These are phyloP conservation scores for Malassezia psittaci DNA, from an alignment of 1,284 basidiomycete genomes.

Conservation along the genomic window DNA sequence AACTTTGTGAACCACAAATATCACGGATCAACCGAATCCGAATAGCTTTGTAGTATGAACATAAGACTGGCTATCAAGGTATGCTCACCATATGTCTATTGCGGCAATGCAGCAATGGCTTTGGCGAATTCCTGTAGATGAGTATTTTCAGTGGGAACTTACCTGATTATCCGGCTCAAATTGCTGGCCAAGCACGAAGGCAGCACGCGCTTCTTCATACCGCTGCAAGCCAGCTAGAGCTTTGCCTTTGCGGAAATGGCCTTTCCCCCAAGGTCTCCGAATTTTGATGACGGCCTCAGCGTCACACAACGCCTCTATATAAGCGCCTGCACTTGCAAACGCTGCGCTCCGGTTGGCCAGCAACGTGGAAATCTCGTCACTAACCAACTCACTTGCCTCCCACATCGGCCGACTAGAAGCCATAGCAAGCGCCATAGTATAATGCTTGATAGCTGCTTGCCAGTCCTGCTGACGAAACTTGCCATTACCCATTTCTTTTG, in stretches of 20 bases:
- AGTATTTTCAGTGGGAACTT: neutral
- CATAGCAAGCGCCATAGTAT: conserved; percentile 70
- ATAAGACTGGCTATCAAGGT: neutral
- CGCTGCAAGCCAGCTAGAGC: conserved; percentile 68
- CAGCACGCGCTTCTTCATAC: conserved; percentile 68
- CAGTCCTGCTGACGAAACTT: conserved; percentile 51
- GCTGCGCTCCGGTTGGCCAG: conserved; percentile 85
- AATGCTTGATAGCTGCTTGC: conserved; percentile 67
- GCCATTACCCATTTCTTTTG: conserved; percentile 42
- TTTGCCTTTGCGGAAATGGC: conserved; percentile 83
- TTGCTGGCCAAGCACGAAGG: conserved; percentile 69
- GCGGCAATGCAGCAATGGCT: conserved; percentile 7
- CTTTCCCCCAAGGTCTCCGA: conserved; percentile 83
- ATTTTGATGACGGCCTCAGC: conserved; percentile 79
- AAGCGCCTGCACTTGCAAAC: conserved; percentile 65
- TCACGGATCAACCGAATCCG: conserved; percentile 18
- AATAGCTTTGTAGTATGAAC: neutral
- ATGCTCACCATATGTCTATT: neutral
- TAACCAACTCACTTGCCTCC: conserved; percentile 69
- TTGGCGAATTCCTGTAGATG: conserved; percentile 9
- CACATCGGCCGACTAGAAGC: conserved; percentile 77
- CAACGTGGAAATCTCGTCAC: conserved; percentile 78
- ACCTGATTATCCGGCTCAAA: conserved; percentile 69
- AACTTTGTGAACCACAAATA: conserved; percentile 44
- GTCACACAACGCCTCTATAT: conserved; percentile 72